Evolutionary conservation across 352 stramenopile species (phyloP).

Genomic region (Globisporangium mamillatum): DNA sequence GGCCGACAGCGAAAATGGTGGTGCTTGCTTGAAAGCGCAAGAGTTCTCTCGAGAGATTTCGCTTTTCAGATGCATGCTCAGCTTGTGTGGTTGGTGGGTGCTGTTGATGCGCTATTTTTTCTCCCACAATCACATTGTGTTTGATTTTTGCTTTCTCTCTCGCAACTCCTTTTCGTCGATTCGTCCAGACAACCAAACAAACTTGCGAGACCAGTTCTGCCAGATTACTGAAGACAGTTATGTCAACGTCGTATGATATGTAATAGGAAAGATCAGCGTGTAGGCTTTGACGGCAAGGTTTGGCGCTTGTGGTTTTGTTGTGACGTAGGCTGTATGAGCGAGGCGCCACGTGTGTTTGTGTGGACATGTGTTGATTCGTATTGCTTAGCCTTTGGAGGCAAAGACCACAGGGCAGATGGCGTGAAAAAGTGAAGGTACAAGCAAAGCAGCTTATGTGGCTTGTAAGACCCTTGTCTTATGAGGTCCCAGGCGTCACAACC

Average conservation of each 20-base stretch:
- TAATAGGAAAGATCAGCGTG: neutral
- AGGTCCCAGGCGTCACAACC: neutral
- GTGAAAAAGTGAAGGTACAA: conserved; percentile 1
- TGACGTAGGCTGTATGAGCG: neutral
- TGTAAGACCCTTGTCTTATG: neutral
- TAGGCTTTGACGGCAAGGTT: neutral
- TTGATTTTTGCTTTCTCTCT: neutral
- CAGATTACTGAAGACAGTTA: neutral
- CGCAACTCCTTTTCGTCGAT: neutral
- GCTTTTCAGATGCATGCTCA: neutral
- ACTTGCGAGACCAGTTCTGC: neutral
- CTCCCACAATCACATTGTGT: neutral
- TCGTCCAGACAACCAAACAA: neutral
- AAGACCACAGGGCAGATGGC: neutral
- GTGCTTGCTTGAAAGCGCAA: neutral
- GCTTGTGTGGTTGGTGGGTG: neutral
- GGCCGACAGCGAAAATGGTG: neutral
- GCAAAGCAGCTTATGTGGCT: neutral
- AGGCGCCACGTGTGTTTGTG: neutral
- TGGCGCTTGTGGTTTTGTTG: neutral
- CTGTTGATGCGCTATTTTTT: neutral
- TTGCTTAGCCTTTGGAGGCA: neutral
- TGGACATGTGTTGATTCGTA: neutral
- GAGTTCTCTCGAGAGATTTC: neutral
- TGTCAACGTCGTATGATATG: neutral